phyloP scores from a whole-genome alignment of 208 protist species.

The Leishmania amazonensis region DNA sequence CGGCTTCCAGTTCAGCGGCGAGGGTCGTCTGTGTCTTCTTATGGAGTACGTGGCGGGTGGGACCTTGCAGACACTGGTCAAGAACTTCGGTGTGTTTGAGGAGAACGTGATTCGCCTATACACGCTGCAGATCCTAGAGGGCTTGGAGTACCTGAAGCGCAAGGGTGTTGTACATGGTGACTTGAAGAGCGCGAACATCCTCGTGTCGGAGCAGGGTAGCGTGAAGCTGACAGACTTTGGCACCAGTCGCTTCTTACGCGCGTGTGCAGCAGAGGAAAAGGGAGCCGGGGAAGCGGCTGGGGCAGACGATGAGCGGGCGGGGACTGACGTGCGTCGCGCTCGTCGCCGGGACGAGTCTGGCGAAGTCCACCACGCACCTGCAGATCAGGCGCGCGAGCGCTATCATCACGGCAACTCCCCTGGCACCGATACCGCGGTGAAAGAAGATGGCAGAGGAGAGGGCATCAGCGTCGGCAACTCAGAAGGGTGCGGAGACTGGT shows the following conservation, averaged over 20 bases:
- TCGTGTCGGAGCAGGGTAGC: constrained; percentile 72
- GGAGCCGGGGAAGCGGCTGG: background rate
- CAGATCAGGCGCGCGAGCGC: background rate
- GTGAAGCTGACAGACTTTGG: constrained; percentile 95
- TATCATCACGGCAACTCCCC: background rate
- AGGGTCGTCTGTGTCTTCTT: constrained; percentile 73
- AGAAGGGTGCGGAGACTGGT: background rate
- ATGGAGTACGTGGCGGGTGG: constrained; percentile 92
- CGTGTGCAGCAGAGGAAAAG: constrained; percentile 16
- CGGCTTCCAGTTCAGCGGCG: constrained; percentile 58
- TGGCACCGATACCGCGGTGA: background rate
- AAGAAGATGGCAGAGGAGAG: background rate
- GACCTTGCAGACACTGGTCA: constrained; percentile 80
- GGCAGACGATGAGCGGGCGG: background rate
- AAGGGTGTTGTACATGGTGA: constrained; percentile 84
- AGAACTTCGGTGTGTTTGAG: constrained; percentile 80
- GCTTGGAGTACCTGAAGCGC: constrained; percentile 77
- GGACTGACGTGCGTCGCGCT: background rate
- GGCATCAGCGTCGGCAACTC: constrained; percentile 1
- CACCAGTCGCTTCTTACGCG: constrained; percentile 48
- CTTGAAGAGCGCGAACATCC: constrained; percentile 88
- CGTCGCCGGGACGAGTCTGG: background rate
- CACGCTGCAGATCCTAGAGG: constrained; percentile 83
- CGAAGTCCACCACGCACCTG: constrained; percentile 8
- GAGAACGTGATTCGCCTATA: constrained; percentile 89